Percentiles rank a stretch among this genome's conserved stretches.
These are phyloP conservation scores for Arabis hirsuta DNA, from an alignment of 345 rosid species.

Conservation along the genomic window DNA sequence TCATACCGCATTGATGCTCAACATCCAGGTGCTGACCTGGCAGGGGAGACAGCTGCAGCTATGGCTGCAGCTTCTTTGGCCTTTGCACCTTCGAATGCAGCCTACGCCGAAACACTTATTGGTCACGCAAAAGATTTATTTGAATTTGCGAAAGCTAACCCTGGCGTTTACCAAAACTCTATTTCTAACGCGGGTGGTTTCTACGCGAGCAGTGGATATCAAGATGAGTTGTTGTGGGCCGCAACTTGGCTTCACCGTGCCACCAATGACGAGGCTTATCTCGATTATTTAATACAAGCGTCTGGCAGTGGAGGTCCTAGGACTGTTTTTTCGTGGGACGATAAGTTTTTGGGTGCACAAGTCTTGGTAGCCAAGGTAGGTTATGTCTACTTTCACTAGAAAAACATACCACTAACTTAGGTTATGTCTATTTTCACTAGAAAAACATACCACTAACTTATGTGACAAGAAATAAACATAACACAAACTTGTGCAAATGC, in stretches of 20 bases:
- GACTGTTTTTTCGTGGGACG: slow-evolving; percentile 89
- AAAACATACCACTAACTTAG: slow-evolving; percentile 24
- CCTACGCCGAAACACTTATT: slow-evolving; percentile 54
- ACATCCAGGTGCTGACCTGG: slow-evolving; percentile 73
- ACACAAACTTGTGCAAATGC: slow-evolving; percentile 35
- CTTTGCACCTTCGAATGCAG: slow-evolving; percentile 39
- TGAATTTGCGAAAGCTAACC: slow-evolving; percentile 44
- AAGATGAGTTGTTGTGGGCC: slow-evolving; percentile 94
- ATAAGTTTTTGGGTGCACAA: slow-evolving; percentile 88
- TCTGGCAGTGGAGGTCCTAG: slow-evolving; percentile 63
- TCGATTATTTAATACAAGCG: slow-evolving; percentile 70
- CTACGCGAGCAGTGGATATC: slow-evolving; percentile 53
- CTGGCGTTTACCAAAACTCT: slow-evolving; percentile 45
- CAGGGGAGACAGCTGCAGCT: slow-evolving; percentile 72
- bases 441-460: not conserved
- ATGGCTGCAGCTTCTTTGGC: slow-evolving; percentile 71
- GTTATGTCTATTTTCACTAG: not conserved
- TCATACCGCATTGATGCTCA: slow-evolving; percentile 47
- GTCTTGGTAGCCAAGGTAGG: slow-evolving; percentile 85
- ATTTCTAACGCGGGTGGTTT: slow-evolving; percentile 47
- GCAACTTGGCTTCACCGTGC: slow-evolving; percentile 96
- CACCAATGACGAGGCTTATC: slow-evolving; percentile 66
- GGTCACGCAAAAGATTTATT: slow-evolving; percentile 60
- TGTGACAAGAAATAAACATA: not conserved
- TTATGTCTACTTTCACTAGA: not conserved